Percentiles rank a stretch among this genome's conserved stretches.
These are phyloP conservation scores for Penicillium expansum DNA, from an alignment of 2,329 filamentous ascomycete species.

Conservation along the genomic window DNA sequence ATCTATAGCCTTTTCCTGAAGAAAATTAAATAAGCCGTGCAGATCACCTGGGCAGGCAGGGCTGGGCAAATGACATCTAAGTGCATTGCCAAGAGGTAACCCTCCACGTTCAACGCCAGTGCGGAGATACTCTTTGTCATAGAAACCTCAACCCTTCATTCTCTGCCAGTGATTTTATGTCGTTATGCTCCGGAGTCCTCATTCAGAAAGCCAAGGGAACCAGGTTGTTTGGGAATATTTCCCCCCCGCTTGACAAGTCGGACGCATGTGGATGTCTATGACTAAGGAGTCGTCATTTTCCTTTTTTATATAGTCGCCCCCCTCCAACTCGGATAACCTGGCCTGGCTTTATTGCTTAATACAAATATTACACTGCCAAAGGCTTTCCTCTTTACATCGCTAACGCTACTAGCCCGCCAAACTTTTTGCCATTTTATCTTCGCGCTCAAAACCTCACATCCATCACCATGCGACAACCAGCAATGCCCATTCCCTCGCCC, in stretches of 20 bases:
- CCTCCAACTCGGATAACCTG: conserved; percentile 6
- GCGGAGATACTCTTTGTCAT: conserved; percentile 10
- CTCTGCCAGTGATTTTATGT: not conserved
- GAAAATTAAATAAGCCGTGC: too few species aligned
- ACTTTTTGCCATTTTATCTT: not conserved
- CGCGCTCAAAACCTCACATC: not conserved
- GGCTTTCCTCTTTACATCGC: too few species aligned
- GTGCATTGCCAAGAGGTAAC: conserved; percentile 13
- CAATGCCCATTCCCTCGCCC: conserved; percentile 56
- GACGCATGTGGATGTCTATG: not conserved
- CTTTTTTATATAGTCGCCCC: conserved; percentile 2
- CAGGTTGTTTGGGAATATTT: conserved; percentile 16
- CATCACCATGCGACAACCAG: conserved; percentile 23
- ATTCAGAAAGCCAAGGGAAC: conserved; percentile 1
- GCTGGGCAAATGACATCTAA: too few species aligned
- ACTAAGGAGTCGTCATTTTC: conserved; percentile 14
- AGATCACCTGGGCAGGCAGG: too few species aligned
- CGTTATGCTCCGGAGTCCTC: not conserved
- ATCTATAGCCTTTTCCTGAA: too few species aligned
- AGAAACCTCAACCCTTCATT: conserved; percentile 1
- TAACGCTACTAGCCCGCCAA: not conserved
- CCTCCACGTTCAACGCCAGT: not conserved
- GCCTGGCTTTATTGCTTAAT: not conserved
- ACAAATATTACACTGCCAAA: not conserved
- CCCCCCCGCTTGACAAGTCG: conserved; percentile 14